phyloP scores from a whole-genome alignment of 129 eudicot genomes.

The Escallonia rubra region DNA sequence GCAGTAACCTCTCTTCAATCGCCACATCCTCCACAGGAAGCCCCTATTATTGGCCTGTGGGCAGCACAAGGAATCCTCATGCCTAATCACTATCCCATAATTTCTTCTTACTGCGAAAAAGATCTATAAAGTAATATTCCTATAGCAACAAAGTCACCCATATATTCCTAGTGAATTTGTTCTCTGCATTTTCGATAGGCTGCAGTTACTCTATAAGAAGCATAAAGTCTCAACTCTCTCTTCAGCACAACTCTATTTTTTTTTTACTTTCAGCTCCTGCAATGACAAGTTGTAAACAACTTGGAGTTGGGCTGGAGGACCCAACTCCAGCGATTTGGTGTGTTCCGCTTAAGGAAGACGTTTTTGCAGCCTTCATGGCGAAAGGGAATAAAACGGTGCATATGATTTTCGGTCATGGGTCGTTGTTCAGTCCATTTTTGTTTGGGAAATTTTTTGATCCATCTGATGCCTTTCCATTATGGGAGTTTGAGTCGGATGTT shows the following conservation, averaged over 20 bases:
- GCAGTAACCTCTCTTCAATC: not conserved
- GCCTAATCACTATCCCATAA: conserved; percentile 6
- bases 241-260: conserved; percentile 4
- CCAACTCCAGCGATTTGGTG: conserved; percentile 57
- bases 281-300: conserved; percentile 41
- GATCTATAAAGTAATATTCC: conserved; percentile 32
- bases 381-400: conserved; percentile 38
- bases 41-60: not conserved
- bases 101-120: conserved; percentile 13
- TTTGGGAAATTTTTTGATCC: conserved; percentile 88
- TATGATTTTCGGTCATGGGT: conserved; percentile 49
- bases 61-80: conserved; percentile 3
- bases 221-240: conserved; percentile 10
- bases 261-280: not conserved
- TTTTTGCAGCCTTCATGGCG: conserved; percentile 33
- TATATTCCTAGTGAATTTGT: conserved; percentile 42
- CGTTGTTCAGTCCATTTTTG: conserved; percentile 75
- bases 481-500: conserved; percentile 75
- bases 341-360: conserved; percentile 62
- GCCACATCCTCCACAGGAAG: not conserved
- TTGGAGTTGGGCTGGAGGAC: conserved; percentile 53
- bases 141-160: conserved; percentile 30
- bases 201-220: conserved; percentile 23
- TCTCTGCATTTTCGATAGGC: conserved; percentile 22
- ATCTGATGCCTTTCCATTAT: conserved; percentile 82